Evolutionary conservation across 2,329 filamentous ascomycete genomes (phyloP), one percentile per base, ranked within the genome.

Genomic region (Penicillium sp.): DNA sequence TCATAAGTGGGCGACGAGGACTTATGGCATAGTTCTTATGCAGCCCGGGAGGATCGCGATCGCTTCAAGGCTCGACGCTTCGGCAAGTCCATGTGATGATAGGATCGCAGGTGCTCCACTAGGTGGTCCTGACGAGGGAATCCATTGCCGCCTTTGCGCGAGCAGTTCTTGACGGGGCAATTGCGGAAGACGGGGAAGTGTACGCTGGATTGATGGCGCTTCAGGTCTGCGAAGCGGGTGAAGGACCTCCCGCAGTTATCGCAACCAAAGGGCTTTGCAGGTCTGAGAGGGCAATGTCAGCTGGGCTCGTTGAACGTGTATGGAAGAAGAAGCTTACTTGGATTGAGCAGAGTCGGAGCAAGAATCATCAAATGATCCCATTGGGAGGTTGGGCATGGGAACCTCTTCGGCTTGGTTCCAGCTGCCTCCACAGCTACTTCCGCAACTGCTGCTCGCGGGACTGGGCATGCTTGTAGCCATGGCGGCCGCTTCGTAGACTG

Each of bases 71-170:
- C 56, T 11, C 59, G 55, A 1, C 69, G 68, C 58, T 72, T 72
- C 2, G 69, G 68, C 14, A 74, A 59, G 27, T 76, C 68, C 37
- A 73, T 61, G 44, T 75, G 71, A 57, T 82, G 80, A 49, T 74
- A 79, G 35, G 76, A 76, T 42, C 79, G 67, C 42, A 77, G 60
- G 59, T 83, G 80, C 57, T 82, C 80, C 31, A 70, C 70, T 32
- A 80, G 66, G 57, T 82, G 79, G 56, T 83, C 80, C 42, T 73
- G 69, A 5, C 79, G 70, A 4, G 75, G 75, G 56, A 82, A 82
- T 0, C 78, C 79, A 49, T 71, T 65, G 32, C 52, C 58, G 4
- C 69, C 70, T 55, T 75, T 76, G 13, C 75, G 70, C 32, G 63
- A 60, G 56, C 76, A 78, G 32, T 67, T 62, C 2, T 61, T 57